These are phyloP conservation scores for Crithidia mellificae DNA, from an alignment of 208 protist species.

Conservation along the genomic window DNA sequence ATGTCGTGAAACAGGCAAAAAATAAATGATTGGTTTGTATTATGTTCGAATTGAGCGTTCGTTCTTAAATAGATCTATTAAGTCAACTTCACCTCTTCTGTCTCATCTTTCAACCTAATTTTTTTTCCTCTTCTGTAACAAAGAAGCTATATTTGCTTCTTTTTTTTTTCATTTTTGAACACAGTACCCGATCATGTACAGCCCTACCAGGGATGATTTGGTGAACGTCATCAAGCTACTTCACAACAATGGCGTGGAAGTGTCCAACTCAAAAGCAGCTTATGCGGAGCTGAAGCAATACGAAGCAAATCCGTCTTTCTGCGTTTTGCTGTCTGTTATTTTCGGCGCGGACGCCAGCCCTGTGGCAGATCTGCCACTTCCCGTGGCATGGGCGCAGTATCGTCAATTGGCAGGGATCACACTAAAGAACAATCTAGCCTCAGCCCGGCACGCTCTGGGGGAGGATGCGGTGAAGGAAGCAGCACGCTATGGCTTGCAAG, in stretches of 20 bases:
- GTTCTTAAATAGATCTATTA: no score
- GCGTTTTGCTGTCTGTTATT: slow-evolving; percentile 68
- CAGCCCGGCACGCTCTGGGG: slow-evolving; percentile 67
- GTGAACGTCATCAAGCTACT: slow-evolving; percentile 73
- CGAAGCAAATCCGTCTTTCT: slow-evolving; percentile 81
- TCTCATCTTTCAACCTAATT: no score
- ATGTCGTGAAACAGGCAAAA: no score
- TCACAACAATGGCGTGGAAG: slow-evolving; percentile 81
- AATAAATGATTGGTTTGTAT: no score
- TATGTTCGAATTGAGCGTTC: no score
- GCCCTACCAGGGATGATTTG: slow-evolving; percentile 58
- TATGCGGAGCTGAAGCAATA: slow-evolving; percentile 82
- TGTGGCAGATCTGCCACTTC: slow-evolving; percentile 44
- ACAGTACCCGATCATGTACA: slow-evolving; percentile 32
- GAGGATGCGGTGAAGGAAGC: slow-evolving; percentile 72
- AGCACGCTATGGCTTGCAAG: slow-evolving; percentile 56
- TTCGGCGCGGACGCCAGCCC: slow-evolving; percentile 64
- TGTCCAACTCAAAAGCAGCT: slow-evolving; percentile 79
- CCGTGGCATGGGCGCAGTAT: slow-evolving; percentile 68
- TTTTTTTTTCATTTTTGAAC: slow-evolving; percentile 2
- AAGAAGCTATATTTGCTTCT: no score
- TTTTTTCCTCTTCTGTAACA: no score
- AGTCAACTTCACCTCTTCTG: no score
- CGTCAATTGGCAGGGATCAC: slow-evolving; percentile 80
- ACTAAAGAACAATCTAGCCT: slow-evolving; percentile 83